Evolutionary conservation across 179 eudicot species (phyloP), one percentile per base, ranked within the genome.

Genomic region (Silene coronaria): DNA sequence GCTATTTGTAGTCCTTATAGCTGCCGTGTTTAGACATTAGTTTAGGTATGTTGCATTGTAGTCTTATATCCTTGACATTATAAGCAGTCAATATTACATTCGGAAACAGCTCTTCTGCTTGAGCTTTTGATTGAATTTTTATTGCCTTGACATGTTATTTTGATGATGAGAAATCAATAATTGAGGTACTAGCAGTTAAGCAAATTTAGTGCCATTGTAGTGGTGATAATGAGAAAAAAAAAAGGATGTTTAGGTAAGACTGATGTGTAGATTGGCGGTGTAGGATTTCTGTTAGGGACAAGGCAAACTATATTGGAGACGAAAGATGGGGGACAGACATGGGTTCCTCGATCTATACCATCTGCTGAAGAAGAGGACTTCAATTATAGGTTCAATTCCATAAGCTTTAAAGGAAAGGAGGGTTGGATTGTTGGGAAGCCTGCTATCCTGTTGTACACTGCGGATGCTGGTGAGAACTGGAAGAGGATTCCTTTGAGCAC

Each of bases 371-470:
- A 90, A 48, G 97, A 94, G 85, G 98, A 94, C 81, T 94, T 94
- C 77, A 94, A 92, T 78, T 94, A 94, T 83, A 89, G 97, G 75
- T 94, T 94, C 77, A 94, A 92, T 76, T 88, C 89, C 75, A 92
- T 92, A 79, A 94, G 97, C 79, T 94, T 94, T 76, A 88, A 71
- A 75, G 98, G 97, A 21, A 91, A 94, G 75, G 98, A 94, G 74
- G 97, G 98, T 23, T 94, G 98, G 98, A 92, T 94, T 72, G 85
- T 94, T 28, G 98, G 98, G 77, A 94, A 94, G 85, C 98, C 98
- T n/a, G 91, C 97, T 51, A 94, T 94, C 77, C 77, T 94, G 23
- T 81, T 94, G 81, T 82, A 92, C 83, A 90, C 98, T 81, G 77
- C 92, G 19, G 89, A 94, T 85, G 83, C 91, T 36, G 98, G 97